A percentile compares a stretch with the other conserved stretches of the same genome.
phyloP scores from a whole-genome alignment of 768 basidiomycete genomes.

The Lactarius evosmus region DNA sequence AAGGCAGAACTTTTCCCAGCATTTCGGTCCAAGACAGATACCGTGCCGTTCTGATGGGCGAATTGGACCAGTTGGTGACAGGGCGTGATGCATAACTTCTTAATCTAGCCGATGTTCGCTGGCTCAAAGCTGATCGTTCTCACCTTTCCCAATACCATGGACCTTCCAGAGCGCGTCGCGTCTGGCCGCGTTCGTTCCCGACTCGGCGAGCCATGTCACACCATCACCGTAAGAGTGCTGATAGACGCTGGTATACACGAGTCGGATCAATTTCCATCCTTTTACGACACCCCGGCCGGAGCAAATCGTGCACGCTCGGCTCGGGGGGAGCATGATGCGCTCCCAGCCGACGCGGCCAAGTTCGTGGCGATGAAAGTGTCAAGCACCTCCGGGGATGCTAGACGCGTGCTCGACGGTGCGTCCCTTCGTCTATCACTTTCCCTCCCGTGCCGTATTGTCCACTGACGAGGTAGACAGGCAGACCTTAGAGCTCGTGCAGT shows the following conservation, averaged over 20 bases:
- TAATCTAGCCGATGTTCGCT: constrained; percentile 95
- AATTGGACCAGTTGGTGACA: constrained; percentile 97
- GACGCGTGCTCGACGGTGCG: constrained; percentile 86
- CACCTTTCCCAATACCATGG: constrained; percentile 98
- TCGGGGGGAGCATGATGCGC: constrained; percentile 53
- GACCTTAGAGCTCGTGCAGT: constrained; percentile 74
- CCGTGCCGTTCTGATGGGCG: constrained; percentile 97
- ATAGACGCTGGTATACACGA: constrained; percentile 52
- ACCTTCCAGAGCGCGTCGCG: constrained; percentile 92
- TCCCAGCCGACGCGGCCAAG: constrained; percentile 70
- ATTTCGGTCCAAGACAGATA: constrained; percentile 49
- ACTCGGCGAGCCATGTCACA: constrained; percentile 53
- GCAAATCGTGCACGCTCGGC: constrained; percentile 78
- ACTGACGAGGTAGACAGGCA: constrained; percentile 46
- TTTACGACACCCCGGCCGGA: constrained; percentile 76
- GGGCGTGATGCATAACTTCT: constrained; percentile 98
- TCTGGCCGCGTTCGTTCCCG: constrained; percentile 89
- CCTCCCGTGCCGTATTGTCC: too few relatives aligned
- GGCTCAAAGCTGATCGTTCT: constrained; percentile 90
- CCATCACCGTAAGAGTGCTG: background rate
- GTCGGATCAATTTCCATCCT: constrained; percentile 87
- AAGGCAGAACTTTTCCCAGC: constrained; percentile 76
- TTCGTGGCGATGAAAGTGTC: constrained; percentile 80
- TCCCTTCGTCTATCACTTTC: constrained; percentile 8
- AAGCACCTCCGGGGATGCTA: constrained; percentile 87